A percentile compares a stretch with the other conserved stretches of the same genome.
phyloP scores from a whole-genome alignment of 768 basidiomycete species.

The Leccinum subgranulosum region DNA sequence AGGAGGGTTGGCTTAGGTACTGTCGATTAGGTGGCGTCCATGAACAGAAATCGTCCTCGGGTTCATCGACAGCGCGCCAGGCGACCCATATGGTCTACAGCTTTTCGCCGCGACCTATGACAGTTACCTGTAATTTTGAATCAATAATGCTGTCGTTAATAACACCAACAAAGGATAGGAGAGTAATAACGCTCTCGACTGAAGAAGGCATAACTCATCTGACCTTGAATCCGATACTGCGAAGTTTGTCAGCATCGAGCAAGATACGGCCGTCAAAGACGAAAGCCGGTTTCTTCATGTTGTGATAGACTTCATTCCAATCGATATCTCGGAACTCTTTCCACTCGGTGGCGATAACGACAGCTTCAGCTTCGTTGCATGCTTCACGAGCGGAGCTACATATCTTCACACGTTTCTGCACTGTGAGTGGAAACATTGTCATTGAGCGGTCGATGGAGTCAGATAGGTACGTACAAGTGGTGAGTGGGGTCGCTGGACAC shows the following conservation, averaged over 20 bases:
- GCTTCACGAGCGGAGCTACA: constrained; percentile 78
- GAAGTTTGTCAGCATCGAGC: constrained; percentile 76
- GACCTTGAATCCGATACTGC: constrained; percentile 88
- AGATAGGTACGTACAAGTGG: constrained; percentile 53
- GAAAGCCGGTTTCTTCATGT: constrained; percentile 98
- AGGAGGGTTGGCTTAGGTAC: not conserved
- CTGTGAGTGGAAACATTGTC: constrained; percentile 34
- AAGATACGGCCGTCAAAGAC: constrained; percentile 92
- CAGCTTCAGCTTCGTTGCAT: constrained; percentile 84
- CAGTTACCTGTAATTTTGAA: constrained; percentile 41
- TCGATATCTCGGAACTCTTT: constrained; percentile 92
- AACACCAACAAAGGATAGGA: constrained; percentile 4
- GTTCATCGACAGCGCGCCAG: not conserved
- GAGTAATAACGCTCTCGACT: not conserved
- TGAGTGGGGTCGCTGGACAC: constrained; percentile 58
- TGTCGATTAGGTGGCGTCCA: constrained; percentile 10
- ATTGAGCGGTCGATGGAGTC: not conserved
- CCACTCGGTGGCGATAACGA: constrained; percentile 98
- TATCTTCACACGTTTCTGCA: constrained; percentile 88
- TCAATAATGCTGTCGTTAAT: constrained; percentile 7
- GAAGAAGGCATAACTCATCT: not conserved
- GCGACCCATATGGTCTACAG: constrained; percentile 21
- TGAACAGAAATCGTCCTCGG: not conserved
- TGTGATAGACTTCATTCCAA: constrained; percentile 80
- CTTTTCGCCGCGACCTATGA: constrained; percentile 55